These are phyloP conservation scores for Oldenlandia corymbosa DNA, from an alignment of 257 asterid genomes.

Conservation along the genomic window DNA sequence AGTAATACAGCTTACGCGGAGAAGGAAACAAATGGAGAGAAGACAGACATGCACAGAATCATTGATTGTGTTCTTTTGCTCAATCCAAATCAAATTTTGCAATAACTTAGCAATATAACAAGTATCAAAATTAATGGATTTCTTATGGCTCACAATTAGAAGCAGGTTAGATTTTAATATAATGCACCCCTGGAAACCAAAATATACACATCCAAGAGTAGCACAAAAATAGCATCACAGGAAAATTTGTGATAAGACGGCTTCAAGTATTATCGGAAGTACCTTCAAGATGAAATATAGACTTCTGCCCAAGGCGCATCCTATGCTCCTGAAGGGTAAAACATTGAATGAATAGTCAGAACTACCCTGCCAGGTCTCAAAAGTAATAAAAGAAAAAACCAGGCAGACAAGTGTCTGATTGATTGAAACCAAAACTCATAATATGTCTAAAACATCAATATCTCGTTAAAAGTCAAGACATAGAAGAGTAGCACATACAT, in stretches of 20 bases:
- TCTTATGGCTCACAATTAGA: too few species aligned
- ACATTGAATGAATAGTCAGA: neutral
- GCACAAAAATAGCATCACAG: neutral
- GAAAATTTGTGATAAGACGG: neutral
- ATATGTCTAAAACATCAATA: neutral
- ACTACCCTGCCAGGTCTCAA: neutral
- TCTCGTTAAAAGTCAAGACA: neutral
- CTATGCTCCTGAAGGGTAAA: constrained; percentile 68
- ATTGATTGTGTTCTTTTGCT: neutral
- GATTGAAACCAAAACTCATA: neutral
- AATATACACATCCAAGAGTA: neutral
- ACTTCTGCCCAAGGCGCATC: constrained; percentile 91
- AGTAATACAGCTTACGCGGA: neutral
- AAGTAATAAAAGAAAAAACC: neutral
- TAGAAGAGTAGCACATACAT: too few species aligned
- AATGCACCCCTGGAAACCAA: too few species aligned
- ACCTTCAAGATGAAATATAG: constrained; percentile 99
- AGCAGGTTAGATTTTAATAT: too few species aligned
- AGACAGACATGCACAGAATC: neutral
- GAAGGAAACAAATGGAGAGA: neutral
- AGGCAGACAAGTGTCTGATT: neutral
- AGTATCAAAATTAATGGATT: too few species aligned
- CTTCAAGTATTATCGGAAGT: constrained; percentile 16
- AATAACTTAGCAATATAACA: neutral
- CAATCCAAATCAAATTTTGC: neutral